Evolutionary conservation across 2,329 filamentous ascomycete species (phyloP), one percentile per base, ranked within the genome.

Genomic region (Fusarium newnesense): DNA sequence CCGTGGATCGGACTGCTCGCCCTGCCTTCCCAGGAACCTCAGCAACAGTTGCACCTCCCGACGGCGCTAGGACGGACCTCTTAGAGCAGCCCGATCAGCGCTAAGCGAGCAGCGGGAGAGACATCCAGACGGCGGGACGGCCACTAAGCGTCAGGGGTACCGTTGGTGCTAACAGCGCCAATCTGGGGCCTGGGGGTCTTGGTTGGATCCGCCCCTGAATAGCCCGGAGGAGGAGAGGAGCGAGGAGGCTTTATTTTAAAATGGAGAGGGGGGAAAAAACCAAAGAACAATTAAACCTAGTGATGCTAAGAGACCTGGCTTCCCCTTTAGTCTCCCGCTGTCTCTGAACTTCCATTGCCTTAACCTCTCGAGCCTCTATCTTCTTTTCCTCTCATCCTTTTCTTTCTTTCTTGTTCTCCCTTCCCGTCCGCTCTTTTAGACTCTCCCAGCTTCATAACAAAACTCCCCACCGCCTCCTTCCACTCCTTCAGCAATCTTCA

Each of bases 191-290:
- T 60, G 69, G 73, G 73, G 66, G 67, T 63, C 70, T 72, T 76
- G 73, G 67, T 69, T 76, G 75, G 76, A 78, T 76, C 72, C 72
- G 75, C 76, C 76, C 76, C 76, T 78, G 76, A 78, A 75, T 66
- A 69, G 50, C 19, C 24, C 26, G 26, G 36, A 40, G 50, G 50
- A 54, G 19, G 26, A 54, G 34, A 54, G 50, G 50, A 54, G 75
- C 54, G 70, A 74, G 66, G 70, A 75, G 63, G 67, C 75, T 76
- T 73, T 76, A 75, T 77, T 76, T 75, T 75, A 75, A 75, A 75
- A 75, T 76, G 72, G 72, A 69, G 61, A 68, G 68, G 60, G 62
- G 66, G 52, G 26, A 28, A 65, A 72, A 74, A 73, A 63, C 71
- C 63, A 76, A 73, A 70, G 70, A 76, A 77, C 75, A 78, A 78